These are phyloP conservation scores for Postia placenta DNA, from an alignment of 768 basidiomycete species.

Conservation along the genomic window DNA sequence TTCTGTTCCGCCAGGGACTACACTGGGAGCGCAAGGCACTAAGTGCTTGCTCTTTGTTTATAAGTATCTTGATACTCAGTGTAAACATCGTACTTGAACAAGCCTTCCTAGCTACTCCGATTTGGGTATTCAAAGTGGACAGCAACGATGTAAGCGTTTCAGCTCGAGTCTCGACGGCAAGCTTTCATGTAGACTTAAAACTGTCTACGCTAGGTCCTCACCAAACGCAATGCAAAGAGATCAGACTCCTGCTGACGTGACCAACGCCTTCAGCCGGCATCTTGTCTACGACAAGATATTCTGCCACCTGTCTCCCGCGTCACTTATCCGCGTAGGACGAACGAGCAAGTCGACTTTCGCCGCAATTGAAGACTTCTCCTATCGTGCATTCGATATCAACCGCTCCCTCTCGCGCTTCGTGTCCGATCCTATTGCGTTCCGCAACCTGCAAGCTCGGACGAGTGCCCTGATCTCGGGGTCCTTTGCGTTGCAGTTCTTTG, in stretches of 20 bases:
- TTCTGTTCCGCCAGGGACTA: too few species aligned
- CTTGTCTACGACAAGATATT: conserved; percentile 11
- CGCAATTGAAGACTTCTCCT: conserved; percentile 16
- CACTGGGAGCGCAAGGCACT: too few species aligned
- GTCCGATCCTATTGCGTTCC: conserved; percentile 30
- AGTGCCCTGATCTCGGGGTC: conserved; percentile 47
- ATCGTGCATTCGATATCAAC: conserved; percentile 29
- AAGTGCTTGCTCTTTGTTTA: too few species aligned
- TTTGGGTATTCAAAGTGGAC: too few species aligned
- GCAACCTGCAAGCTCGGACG: conserved; percentile 34
- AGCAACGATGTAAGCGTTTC: too few species aligned
- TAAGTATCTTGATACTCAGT: too few species aligned
- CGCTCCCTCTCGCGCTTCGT: conserved; percentile 30
- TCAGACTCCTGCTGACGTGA: background rate
- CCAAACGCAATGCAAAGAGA: background rate
- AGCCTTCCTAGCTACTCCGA: too few species aligned
- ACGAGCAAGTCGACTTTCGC: background rate
- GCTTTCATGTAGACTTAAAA: too few species aligned
- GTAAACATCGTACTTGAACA: too few species aligned
- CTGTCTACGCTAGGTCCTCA: too few species aligned
- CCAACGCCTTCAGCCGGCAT: background rate
- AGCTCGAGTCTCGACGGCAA: too few species aligned
- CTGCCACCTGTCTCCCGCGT: background rate
- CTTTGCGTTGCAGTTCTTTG: conserved; percentile 44
- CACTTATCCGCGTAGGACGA: conserved; percentile 3